phyloP scores from a whole-genome alignment of 352 stramenopile genomes.

The Halophytophthora batemanensis region DNA sequence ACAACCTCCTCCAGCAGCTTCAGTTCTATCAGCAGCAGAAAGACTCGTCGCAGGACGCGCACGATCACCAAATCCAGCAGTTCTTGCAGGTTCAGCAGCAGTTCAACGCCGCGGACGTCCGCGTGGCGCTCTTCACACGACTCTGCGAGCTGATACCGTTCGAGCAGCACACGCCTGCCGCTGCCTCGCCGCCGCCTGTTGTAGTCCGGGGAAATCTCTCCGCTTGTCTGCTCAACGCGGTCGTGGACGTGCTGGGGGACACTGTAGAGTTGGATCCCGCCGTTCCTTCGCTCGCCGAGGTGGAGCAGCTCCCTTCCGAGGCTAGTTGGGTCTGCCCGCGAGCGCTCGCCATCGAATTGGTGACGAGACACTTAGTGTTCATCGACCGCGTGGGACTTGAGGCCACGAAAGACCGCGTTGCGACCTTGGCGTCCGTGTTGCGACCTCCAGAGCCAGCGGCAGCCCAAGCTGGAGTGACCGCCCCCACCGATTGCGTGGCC shows the following conservation, averaged over 20 bases:
- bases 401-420: slow-evolving; percentile 3
- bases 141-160: slow-evolving; percentile 61
- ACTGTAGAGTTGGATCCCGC: slow-evolving; percentile 53
- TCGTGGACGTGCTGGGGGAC: slow-evolving; percentile 64
- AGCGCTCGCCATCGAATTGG: slow-evolving; percentile 27
- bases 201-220: slow-evolving; percentile 36
- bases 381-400: slow-evolving; percentile 17
- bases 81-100: slow-evolving; percentile 13
- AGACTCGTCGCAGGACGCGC: slow-evolving; percentile 1
- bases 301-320: slow-evolving; percentile 21
- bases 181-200: neutral
- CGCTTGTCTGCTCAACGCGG: slow-evolving; percentile 33
- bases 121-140: slow-evolving; percentile 51
- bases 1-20: slow-evolving; percentile 18
- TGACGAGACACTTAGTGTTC: slow-evolving; percentile 42
- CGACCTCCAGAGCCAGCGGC: neutral
- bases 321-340: slow-evolving; percentile 32
- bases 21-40: slow-evolving; percentile 8
- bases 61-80: slow-evolving; percentile 8
- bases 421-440: slow-evolving; percentile 9
- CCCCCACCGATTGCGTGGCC: slow-evolving; percentile 18
- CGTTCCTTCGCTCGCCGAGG: slow-evolving; percentile 27
- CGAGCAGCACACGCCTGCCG: slow-evolving; percentile 5
- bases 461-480: slow-evolving; percentile 2
- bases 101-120: slow-evolving; percentile 31